A percentile compares a stretch with the other conserved stretches of the same genome.
phyloP scores from a whole-genome alignment of 176 grass and related monocot genomes.

The Thalia dealbata region DNA sequence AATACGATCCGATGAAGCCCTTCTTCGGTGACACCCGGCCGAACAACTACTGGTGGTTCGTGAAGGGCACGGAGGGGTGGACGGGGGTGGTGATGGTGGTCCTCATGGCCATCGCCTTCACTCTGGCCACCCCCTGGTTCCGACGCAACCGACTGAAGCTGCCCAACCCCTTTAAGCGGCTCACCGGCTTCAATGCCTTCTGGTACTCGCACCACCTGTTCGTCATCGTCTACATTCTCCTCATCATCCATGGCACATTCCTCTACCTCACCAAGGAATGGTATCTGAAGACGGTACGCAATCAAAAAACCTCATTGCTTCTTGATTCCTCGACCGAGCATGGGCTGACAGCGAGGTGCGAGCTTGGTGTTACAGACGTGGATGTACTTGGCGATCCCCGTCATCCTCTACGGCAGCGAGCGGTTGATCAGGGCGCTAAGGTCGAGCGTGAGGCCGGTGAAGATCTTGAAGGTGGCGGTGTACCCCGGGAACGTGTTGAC shows the following conservation, averaged over 20 bases:
- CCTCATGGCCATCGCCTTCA: slow-evolving; percentile 73
- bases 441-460: slow-evolving; percentile 68
- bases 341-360: too few species aligned
- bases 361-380: slow-evolving; percentile 43
- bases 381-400: slow-evolving; percentile 76
- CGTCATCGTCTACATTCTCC: slow-evolving; percentile 77
- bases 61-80: slow-evolving; percentile 88
- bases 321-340: too few species aligned
- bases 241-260: slow-evolving; percentile 65
- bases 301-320: not conserved
- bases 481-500: slow-evolving; percentile 78
- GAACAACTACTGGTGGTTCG: slow-evolving; percentile 90
- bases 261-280: slow-evolving; percentile 66
- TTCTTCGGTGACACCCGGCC: slow-evolving; percentile 50
- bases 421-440: slow-evolving; percentile 47
- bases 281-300: slow-evolving; percentile 69
- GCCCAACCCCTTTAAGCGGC: slow-evolving; percentile 20
- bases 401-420: slow-evolving; percentile 59
- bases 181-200: slow-evolving; percentile 98
- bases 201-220: slow-evolving; percentile 98
- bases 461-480: slow-evolving; percentile 77
- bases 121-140: slow-evolving; percentile 82
- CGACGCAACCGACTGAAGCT: slow-evolving; percentile 35
- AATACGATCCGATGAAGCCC: slow-evolving; percentile 49
- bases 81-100: slow-evolving; percentile 67